Evolutionary conservation across 352 stramenopile species (phyloP).

Genomic region (Pythium vanterpoolii): DNA sequence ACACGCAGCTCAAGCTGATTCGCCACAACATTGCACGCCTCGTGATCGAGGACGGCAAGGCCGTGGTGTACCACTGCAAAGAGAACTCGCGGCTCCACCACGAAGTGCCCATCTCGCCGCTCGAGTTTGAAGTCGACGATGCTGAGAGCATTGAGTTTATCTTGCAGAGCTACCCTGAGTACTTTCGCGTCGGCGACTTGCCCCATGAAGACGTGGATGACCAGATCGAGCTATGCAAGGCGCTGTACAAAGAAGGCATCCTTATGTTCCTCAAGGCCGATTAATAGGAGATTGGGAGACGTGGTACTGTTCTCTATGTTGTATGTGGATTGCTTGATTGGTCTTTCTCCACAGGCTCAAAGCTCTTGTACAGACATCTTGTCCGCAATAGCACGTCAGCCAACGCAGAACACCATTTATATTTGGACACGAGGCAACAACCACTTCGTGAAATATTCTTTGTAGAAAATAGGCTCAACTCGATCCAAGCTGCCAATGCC

Average conservation of each 20-base stretch:
- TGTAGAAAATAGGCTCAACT: background rate
- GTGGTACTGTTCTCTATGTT: background rate
- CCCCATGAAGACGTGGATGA: conserved; percentile 70
- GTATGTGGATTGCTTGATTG: too few species aligned
- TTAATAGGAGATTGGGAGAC: background rate
- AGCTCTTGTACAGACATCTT: too few species aligned
- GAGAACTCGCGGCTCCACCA: conserved; percentile 79
- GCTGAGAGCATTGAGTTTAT: conserved; percentile 81
- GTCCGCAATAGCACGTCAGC: too few species aligned
- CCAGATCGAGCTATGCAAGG: conserved; percentile 63
- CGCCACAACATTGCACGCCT: conserved; percentile 66
- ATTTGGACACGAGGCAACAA: background rate
- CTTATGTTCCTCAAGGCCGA: conserved; percentile 64
- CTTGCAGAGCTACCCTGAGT: conserved; percentile 67
- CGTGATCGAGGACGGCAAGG: conserved; percentile 74
- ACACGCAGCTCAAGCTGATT: conserved; percentile 72
- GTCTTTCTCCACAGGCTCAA: too few species aligned
- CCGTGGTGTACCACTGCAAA: conserved; percentile 74
- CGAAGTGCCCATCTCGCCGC: conserved; percentile 58
- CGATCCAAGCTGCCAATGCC: background rate
- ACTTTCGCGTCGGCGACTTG: conserved; percentile 74
- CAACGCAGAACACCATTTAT: background rate
- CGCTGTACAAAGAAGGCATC: conserved; percentile 75
- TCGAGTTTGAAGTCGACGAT: conserved; percentile 81
- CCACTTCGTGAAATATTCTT: background rate